phyloP scores from a whole-genome alignment of 2,329 filamentous ascomycete species.

The Cercospora sojina region DNA sequence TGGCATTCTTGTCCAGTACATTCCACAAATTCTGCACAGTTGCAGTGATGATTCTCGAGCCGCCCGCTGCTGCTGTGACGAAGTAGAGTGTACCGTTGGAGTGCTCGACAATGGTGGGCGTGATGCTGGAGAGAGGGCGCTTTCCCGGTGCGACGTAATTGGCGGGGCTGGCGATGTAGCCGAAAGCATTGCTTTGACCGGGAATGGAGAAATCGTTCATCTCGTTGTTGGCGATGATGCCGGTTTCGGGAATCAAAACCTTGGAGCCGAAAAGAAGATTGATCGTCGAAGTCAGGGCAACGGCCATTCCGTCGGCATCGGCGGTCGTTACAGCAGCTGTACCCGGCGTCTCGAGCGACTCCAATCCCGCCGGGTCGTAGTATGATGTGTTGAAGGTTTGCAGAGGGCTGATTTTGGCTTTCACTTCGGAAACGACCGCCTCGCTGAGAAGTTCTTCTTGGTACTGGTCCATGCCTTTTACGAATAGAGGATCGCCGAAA shows the following conservation, averaged over 20 bases:
- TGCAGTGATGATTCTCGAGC: conserved; percentile 76
- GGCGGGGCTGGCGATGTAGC: conserved; percentile 72
- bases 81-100: conserved; percentile 65
- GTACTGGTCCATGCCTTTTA: conserved; percentile 61
- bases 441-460: conserved; percentile 67
- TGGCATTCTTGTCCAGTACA: conserved; percentile 65
- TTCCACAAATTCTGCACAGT: conserved; percentile 74
- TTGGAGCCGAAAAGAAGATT: conserved; percentile 82
- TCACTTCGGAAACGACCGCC: conserved; percentile 59
- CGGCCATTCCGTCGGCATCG: conserved; percentile 70
- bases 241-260: conserved; percentile 76
- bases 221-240: conserved; percentile 68
- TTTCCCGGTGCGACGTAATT: conserved; percentile 84
- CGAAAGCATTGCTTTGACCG: conserved; percentile 73
- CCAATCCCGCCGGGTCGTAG: conserved; percentile 69
- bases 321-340: conserved; percentile 72
- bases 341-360: conserved; percentile 67
- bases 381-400: conserved; percentile 68
- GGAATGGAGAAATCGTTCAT: conserved; percentile 82
- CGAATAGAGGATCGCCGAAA: conserved; percentile 78
- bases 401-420: conserved; percentile 67
- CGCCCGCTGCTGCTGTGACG: conserved; percentile 73
- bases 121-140: conserved; percentile 78
- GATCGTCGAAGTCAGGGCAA: conserved; percentile 81
- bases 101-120: conserved; percentile 72